Evolutionary conservation across 805 yeast genomes (phyloP).

Genomic region (Diddensiella caesifluorescens): DNA sequence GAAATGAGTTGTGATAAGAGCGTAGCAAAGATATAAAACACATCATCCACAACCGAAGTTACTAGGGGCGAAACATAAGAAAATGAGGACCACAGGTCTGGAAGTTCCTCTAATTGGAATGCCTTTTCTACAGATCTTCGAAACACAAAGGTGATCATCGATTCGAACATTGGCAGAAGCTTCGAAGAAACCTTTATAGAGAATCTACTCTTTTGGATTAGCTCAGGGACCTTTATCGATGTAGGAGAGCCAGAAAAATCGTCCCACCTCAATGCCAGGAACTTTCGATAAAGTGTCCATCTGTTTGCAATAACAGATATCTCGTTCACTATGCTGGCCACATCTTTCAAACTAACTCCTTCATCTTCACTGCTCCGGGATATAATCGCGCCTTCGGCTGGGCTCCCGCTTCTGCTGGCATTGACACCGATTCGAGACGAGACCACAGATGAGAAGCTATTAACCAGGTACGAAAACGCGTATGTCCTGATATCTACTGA

Average conservation of each 20-base stretch:
- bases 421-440: conserved; percentile 14
- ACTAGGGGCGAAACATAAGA: conserved; percentile 54
- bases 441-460: conserved; percentile 25
- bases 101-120: conserved; percentile 70
- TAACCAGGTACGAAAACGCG: conserved; percentile 44
- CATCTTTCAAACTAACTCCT: conserved; percentile 48
- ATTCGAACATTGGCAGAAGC: conserved; percentile 58
- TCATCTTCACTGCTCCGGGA: conserved; percentile 26
- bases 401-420: conserved; percentile 7
- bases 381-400: background rate
- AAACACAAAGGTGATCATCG: conserved; percentile 59
- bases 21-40: conserved; percentile 65
- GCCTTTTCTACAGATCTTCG: conserved; percentile 79
- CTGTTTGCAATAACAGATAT: conserved; percentile 71
- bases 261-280: conserved; percentile 64
- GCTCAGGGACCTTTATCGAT: conserved; percentile 39
- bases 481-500: conserved; percentile 53
- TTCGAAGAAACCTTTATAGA: conserved; percentile 48
- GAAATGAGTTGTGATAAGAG: conserved; percentile 61
- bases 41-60: conserved; percentile 82
- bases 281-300: conserved; percentile 61
- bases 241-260: background rate
- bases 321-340: conserved; percentile 66
- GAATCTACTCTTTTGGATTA: conserved; percentile 51
- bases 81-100: conserved; percentile 39